Conservation (phyloP, 495 filamentous ascomycete genomes). For the Penicillium maclennaniae region DNA sequence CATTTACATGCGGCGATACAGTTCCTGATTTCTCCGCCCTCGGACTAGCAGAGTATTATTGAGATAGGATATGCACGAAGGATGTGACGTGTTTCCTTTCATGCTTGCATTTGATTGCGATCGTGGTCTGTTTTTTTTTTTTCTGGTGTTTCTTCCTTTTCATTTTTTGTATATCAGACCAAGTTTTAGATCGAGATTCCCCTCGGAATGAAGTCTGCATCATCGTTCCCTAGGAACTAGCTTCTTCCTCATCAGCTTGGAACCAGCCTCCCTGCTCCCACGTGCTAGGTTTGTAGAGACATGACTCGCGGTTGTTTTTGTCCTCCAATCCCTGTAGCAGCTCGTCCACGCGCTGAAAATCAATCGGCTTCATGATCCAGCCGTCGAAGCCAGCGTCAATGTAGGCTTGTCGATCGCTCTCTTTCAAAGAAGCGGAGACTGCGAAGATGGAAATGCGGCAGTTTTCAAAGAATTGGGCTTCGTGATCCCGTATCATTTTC, state of each 20-base stretch:
- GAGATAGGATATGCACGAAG: constrained; percentile 6
- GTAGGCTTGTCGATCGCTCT: constrained; percentile 63
- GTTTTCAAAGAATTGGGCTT: constrained; percentile 46
- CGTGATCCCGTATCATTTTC: constrained; percentile 73
- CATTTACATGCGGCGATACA: constrained; percentile 66
- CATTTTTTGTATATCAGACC: background rate
- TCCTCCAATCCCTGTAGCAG: constrained; percentile 58
- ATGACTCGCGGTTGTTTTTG: constrained; percentile 38
- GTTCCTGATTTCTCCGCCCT: constrained; percentile 67
- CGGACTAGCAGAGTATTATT: constrained; percentile 68
- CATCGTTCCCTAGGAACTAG: background rate
- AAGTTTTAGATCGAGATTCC: background rate
- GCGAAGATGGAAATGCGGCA: constrained; percentile 74
- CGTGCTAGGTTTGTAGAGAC: constrained; percentile 56
- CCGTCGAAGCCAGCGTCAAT: constrained; percentile 77
- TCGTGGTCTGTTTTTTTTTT: background rate
- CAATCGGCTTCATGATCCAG: constrained; percentile 81
- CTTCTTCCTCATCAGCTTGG: constrained; percentile 3
- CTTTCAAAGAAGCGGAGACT: constrained; percentile 77
- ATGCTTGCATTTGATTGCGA: constrained; percentile 6
- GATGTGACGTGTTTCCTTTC: background rate
- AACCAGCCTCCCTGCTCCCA: constrained; percentile 81
- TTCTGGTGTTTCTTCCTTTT: background rate
- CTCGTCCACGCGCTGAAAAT: constrained; percentile 64
- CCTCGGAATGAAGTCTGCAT: background rate